phyloP scores from a whole-genome alignment of 2,329 filamentous ascomycete species.

The Paramyrothecium sp. region DNA sequence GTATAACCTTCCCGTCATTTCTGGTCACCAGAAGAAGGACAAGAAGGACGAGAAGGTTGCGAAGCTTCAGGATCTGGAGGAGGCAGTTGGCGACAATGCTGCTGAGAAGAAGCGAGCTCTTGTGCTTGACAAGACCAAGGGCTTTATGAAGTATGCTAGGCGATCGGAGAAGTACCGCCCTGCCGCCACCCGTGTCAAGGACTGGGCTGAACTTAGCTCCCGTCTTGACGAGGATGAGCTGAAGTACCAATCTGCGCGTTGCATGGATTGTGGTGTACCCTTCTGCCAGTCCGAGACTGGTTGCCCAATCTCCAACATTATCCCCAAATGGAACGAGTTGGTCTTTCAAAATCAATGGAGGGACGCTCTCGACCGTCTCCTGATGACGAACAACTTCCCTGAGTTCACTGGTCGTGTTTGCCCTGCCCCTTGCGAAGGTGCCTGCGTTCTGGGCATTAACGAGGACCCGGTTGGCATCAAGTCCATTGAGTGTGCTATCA shows the following conservation, averaged over 20 bases:
- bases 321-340: slow-evolving; percentile 93
- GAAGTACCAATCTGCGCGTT: slow-evolving; percentile 93
- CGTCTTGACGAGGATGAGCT: slow-evolving; percentile 91
- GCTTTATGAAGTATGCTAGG: slow-evolving; percentile 96
- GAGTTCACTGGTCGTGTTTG: slow-evolving; percentile 98
- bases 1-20: slow-evolving; percentile 75
- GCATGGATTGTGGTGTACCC: slow-evolving; percentile 98
- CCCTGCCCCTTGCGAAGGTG: slow-evolving; percentile 93
- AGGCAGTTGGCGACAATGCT: slow-evolving; percentile 80
- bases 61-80: slow-evolving; percentile 80
- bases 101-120: slow-evolving; percentile 88
- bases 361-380: slow-evolving; percentile 84
- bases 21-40: slow-evolving; percentile 57
- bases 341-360: slow-evolving; percentile 78
- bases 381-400: slow-evolving; percentile 98
- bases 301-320: slow-evolving; percentile 96
- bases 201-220: slow-evolving; percentile 88
- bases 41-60: slow-evolving; percentile 64
- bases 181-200: slow-evolving; percentile 79
- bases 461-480: slow-evolving; percentile 98
- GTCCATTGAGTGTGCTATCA: slow-evolving; percentile 96
- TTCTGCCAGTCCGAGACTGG: slow-evolving; percentile 97
- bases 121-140: slow-evolving; percentile 94
- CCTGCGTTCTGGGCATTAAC: slow-evolving; percentile 94
- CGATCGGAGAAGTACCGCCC: slow-evolving; percentile 91